Evolutionary conservation across 2,329 filamentous ascomycete species (phyloP), one percentile per base, ranked within the genome.

Genomic region (Nemania abortiva): DNA sequence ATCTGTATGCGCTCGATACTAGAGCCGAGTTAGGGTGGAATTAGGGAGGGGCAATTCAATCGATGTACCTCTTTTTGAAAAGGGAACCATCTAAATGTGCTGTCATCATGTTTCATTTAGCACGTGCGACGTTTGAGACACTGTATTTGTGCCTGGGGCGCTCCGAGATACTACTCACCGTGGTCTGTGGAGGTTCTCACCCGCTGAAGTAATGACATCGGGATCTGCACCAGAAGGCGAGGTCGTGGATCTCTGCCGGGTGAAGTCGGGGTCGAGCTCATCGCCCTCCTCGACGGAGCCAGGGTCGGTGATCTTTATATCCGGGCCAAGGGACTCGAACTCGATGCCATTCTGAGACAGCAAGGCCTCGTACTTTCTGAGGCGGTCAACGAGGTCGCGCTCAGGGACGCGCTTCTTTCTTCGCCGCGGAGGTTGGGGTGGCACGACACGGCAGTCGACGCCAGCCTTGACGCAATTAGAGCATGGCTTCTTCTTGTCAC

Each of bases 401-500:
- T 94, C 92, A 24, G 90, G 88, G 54, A 92, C 89, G 63, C 89
- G 85, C 80, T 88, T 89, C 81, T 88, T 89, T 65, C 87, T 82
- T 11, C 88, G 79, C 76, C 89, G 80, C 75, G 89, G 83, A 77
- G 89, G 82, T 76, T 88, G 79, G 73, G 88, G 82, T 75, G 88
- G 82, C 71, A 87, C 80, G 7, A 90, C 87, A 45, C 85, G 84
- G 77, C 90, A 94, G 72, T 92, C 87, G 37, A 86, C 86, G 24
- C 84, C 81, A 61, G 87, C 85, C 79, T 87, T 90, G 77, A 89
- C 82, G 76, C 91, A 93, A 79, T 91, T 91, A 74, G 86, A 84
- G 76, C 92, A 94, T 18, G 91, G 91, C 79, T 90, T 90, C 73
- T 86, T 88, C 79, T 91, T 91, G 79, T 93, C 89, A 79, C 92